Evolutionary conservation across 2,329 filamentous ascomycete genomes (phyloP).

Genomic region (Metarhizium album): DNA sequence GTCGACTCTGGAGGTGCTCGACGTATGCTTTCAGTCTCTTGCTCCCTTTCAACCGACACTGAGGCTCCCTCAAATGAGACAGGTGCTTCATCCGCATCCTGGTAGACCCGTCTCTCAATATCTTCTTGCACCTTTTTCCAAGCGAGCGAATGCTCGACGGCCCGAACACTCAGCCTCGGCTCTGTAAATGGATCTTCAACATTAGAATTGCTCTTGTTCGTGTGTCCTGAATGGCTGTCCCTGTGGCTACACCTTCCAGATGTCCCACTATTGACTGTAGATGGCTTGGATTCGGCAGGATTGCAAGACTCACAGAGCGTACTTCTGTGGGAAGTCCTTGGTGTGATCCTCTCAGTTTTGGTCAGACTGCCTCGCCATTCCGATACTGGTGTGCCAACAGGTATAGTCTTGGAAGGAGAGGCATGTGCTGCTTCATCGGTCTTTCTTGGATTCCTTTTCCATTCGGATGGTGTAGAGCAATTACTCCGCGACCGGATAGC

Average conservation of each 20-base stretch:
- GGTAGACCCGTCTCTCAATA: slow-evolving; percentile 5
- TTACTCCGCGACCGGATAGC: neutral
- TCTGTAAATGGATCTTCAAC: slow-evolving; percentile 6
- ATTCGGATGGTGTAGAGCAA: neutral
- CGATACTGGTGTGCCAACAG: slow-evolving; percentile 4
- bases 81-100: neutral
- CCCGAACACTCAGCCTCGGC: slow-evolving; percentile 15
- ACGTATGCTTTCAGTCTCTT: neutral
- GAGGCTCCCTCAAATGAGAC: neutral
- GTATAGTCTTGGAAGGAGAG: neutral
- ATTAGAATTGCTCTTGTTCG: neutral
- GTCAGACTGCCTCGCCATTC: slow-evolving; percentile 8
- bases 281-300: neutral
- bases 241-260: slow-evolving; percentile 3
- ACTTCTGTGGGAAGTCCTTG: neutral
- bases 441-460: neutral
- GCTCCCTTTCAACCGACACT: neutral
- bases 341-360: neutral
- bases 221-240: slow-evolving; percentile 1
- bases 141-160: slow-evolving; percentile 19
- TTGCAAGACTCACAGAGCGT: slow-evolving; percentile 9
- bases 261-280: neutral
- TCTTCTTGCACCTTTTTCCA: slow-evolving; percentile 12
- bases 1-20: slow-evolving; percentile 2
- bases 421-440: neutral